Base-by-base conservation (phyloP, 805 yeast species). In the Helenozyma baotianmanensis region DNA sequence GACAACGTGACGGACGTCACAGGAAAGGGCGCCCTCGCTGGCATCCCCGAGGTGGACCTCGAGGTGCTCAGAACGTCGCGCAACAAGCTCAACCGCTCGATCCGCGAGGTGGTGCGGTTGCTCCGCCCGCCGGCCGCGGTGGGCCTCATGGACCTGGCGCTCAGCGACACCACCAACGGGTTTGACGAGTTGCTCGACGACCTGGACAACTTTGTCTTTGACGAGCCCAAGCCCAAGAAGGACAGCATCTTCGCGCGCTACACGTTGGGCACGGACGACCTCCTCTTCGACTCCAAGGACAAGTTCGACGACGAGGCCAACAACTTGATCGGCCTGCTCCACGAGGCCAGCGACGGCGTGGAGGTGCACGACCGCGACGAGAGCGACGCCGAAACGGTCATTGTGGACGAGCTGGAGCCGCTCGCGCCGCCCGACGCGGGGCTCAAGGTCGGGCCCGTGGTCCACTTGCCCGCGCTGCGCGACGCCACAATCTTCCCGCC, bases 331-430 rank as follows among this genome's bases (percentile, higher is more conserved):
- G 22, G 14, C 17, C 8, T 12, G 14, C 6, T 22, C 23, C 21
- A 23, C 15, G 23, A 29, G 16, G 27, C 9, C 16, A 18, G 23
- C 12, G 30, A 17, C 15, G 17, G 10, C 11, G 12, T 21, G 19
- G 19, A 17, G 7, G 5, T 8, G 19, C 19, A 8, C 19, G 8
- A 8, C 19, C 5, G 26, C 10, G 40, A 35, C 6, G 45, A 39
- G 14, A 44, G 47, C 28, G 48, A 44, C 19, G 31, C 47, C 7
- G 48, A 44, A 16, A 44, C 48, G 4, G 47, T 42, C 17, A 42
- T 40, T 19, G 39, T 36, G 2, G 44, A 39, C 27, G 47, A 42
- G 32, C 33, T 38, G 2, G 38, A 32, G 9, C 25, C 18, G 11
- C 36, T 32, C 5, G 21, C 23, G 16, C 30, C 31, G 7, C 10